Base-by-base conservation (phyloP, 2,329 filamentous ascomycete species). In the Fusarium sp. region DNA sequence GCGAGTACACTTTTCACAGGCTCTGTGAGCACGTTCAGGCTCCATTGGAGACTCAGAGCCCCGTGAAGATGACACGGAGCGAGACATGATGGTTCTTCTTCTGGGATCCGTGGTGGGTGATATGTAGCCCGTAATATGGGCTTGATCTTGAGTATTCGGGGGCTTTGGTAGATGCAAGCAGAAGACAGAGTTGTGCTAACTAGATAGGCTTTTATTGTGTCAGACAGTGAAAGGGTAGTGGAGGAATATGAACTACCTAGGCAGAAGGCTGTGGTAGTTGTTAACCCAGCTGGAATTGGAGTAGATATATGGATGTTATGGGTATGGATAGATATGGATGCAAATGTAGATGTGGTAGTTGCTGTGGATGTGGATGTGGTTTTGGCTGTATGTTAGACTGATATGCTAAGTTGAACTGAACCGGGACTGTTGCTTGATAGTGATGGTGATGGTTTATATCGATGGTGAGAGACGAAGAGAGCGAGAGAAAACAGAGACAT, bases 1-100 rank as follows among this genome's bases (percentile, higher is more conserved):
- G 41, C 77, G 65, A 11, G 77, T 79, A 68, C 77, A 79, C 64
- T 79, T 79, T 65, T 79, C 77, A 70, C 77, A 79, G 26, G 77
- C 77, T 37, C 77, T 71, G 56, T 78, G 77, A 46, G 77, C 77
- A 56, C 76, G 76, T 55, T 75, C 75, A 45, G 68, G 62, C 49
- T 75, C 74, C 68, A 75, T 74, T 44, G 75, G 75, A 33, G 75
- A 77, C 44, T 76, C 68, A 59, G 75, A 75, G 47, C 69, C 72
- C 52, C 70, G 65, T 45, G 72, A 74, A 19, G 73, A 74, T 44
- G 70, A 74, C 59, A 69, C 65, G 47, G 71, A 74, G 47, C 63
- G 71, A 48, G 71, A 70, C 71, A 74, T 74, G 46, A 53, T 70
- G 26, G 54, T 53, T 64, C 56, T 68, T 60, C 47, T 68, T 58